A percentile compares a stretch with the other conserved stretches of the same genome.
These are phyloP conservation scores for Carnegiea gigantea DNA, from an alignment of 179 eudicot species.

Conservation along the genomic window DNA sequence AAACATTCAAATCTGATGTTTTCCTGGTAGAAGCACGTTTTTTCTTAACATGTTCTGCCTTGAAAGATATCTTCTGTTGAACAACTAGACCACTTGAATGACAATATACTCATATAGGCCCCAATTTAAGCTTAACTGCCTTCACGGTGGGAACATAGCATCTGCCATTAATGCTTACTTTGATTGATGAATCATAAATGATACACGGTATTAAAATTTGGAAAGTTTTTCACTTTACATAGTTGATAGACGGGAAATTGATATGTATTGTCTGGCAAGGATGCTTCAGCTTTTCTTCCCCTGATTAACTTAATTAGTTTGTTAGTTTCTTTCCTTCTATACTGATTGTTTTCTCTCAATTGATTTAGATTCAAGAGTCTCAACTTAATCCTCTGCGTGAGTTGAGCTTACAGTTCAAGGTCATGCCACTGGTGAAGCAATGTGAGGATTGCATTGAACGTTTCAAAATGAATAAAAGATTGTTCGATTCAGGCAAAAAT, in stretches of 20 bases:
- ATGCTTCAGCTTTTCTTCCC: background rate
- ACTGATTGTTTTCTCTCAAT: background rate
- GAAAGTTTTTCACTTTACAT: background rate
- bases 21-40: background rate
- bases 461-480: conserved; percentile 61
- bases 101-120: no score
- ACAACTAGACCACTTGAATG: background rate
- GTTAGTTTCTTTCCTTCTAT: background rate
- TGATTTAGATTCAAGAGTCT: conserved; percentile 67
- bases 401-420: conserved; percentile 70
- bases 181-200: background rate
- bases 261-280: background rate
- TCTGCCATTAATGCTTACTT: background rate
- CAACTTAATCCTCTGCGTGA: conserved; percentile 54
- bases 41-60: background rate
- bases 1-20: background rate
- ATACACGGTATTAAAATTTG: background rate
- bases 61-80: background rate
- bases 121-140: no score
- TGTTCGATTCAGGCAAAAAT: conserved; percentile 65
- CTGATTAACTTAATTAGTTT: background rate
- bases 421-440: conserved; percentile 64
- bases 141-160: no score
- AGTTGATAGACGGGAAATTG: background rate
- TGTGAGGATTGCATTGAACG: conserved; percentile 77